Base-by-base conservation (phyloP, 2,329 filamentous ascomycete species). In the Colletotrichum orbiculare region DNA sequence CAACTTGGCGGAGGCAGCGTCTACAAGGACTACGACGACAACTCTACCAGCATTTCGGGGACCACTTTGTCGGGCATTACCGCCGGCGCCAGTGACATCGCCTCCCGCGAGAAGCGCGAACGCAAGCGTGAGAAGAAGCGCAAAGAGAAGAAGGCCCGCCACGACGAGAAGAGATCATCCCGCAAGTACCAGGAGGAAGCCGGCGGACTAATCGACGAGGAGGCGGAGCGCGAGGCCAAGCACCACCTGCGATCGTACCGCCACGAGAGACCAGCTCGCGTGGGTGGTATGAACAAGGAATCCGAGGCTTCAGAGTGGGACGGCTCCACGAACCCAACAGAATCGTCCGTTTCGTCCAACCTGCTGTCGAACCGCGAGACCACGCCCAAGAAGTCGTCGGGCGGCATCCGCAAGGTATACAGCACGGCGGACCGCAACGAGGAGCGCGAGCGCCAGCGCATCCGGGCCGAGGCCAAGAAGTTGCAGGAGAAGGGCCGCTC, bases 1-100 rank as follows among this genome's bases (percentile, higher is more conserved):
- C 85, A 91, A 68, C 85, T 97, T 0, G 95, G 95, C n/a, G 94
- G 93, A 53, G 93, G 93, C 48, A 95, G 91, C 77, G 88, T 96
- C 12, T 93, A 92, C 77, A 91, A 91, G 74, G 89, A 95, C 68
- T 83, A 92, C 61, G 86, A 86, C 70, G 82, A 81, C 62, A 76
- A 73, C 60, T 79, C 78, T 9, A 86, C 79, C 15, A 78, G 77
- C 5, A 75, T 82, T 49, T 85, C 83, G 33, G 79, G 80, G 65
- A 75, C 74, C 65, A 82, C 80, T 8, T 73, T 87, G 63, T 85
- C 83, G 1, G 86, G 86, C 48, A 82, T 88, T 70, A 88, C 86
- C 3, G 86, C 81, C 0, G 86, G 86, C 5, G 84, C 83, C 1
- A 86, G 83, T 54, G 85, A 88, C 69, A 77, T 88, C 39, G 78